These are phyloP conservation scores for Pleurotus sapidus DNA, from an alignment of 768 basidiomycete genomes.

Conservation along the genomic window DNA sequence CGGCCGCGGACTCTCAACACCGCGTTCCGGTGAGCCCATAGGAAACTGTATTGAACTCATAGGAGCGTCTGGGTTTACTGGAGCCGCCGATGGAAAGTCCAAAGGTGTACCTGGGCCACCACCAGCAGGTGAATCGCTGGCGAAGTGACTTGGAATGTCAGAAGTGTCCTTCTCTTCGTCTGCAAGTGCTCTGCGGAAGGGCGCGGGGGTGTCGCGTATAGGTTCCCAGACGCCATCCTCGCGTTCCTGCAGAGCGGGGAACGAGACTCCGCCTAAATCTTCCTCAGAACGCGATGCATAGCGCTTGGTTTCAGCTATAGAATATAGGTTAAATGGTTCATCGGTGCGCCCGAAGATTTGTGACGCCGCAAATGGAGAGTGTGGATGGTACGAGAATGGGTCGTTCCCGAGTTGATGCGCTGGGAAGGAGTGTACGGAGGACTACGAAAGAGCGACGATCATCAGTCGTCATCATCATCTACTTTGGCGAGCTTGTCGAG, in stretches of 20 bases:
- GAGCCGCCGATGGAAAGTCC: constrained; percentile 53
- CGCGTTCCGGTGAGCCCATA: constrained; percentile 70
- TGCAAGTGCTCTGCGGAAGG: constrained; percentile 70
- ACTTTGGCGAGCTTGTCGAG: constrained; percentile 88
- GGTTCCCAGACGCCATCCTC: constrained; percentile 47
- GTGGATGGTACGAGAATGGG: constrained; percentile 44
- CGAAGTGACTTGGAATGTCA: constrained; percentile 37
- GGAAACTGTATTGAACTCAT: constrained; percentile 83
- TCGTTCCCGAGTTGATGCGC: constrained; percentile 71
- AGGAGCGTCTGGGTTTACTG: constrained; percentile 47
- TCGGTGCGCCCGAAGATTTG: constrained; percentile 78
- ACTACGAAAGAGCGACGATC: constrained; percentile 79
- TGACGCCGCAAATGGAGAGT: constrained; percentile 87
- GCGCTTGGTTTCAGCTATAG: constrained; percentile 74
- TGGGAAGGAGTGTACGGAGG: constrained; percentile 68
- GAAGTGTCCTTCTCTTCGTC: constrained; percentile 73
- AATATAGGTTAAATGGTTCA: constrained; percentile 78
- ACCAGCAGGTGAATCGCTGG: constrained; percentile 36
- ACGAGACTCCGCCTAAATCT: constrained; percentile 47
- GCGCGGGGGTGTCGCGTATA: constrained; percentile 57
- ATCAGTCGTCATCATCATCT: constrained; percentile 87
- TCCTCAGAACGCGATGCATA: constrained; percentile 50
- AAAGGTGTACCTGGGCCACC: constrained; percentile 50
- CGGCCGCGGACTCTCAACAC: constrained; percentile 54
- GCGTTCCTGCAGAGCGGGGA: constrained; percentile 42